Evolutionary conservation across 768 basidiomycete genomes (phyloP).

Genomic region (Harrya chromipes): DNA sequence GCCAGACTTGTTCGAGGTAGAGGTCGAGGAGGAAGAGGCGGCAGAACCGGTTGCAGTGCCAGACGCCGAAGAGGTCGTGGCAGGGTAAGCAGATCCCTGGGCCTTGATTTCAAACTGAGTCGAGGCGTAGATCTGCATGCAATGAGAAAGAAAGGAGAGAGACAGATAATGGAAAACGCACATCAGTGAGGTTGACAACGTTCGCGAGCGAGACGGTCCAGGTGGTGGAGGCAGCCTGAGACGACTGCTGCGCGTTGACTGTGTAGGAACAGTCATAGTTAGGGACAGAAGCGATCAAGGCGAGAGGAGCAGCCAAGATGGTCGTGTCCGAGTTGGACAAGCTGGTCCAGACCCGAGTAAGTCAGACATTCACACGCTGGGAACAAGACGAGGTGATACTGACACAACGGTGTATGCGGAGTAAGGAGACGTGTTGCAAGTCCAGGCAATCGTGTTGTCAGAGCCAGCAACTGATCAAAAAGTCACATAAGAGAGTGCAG

Average conservation of each 20-base stretch:
- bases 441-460: constrained; percentile 58
- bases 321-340: constrained; percentile 42
- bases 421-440: constrained; percentile 42
- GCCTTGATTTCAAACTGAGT: constrained; percentile 60
- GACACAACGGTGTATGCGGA: constrained; percentile 48
- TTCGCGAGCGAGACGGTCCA: constrained; percentile 54
- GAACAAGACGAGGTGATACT: neutral
- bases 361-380: constrained; percentile 5
- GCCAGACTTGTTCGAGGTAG: constrained; percentile 3
- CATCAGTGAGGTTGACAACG: constrained; percentile 48
- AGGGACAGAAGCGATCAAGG: constrained; percentile 46
- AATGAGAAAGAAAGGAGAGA: neutral
- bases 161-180: constrained; percentile 30
- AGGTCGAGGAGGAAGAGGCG: constrained; percentile 16
- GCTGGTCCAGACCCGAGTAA: constrained; percentile 26
- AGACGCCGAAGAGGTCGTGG: constrained; percentile 28
- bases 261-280: constrained; percentile 59
- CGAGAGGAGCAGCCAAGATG: constrained; percentile 37
- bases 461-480: constrained; percentile 48
- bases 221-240: constrained; percentile 39
- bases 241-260: constrained; percentile 46
- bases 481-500: neutral
- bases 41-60: constrained; percentile 24
- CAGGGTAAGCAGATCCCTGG: constrained; percentile 50
- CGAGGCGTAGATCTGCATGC: constrained; percentile 54